A percentile compares a stretch with the other conserved stretches of the same genome.
phyloP scores from a whole-genome alignment of 176 grass and related monocot genomes.

The Oryza rufipogon region DNA sequence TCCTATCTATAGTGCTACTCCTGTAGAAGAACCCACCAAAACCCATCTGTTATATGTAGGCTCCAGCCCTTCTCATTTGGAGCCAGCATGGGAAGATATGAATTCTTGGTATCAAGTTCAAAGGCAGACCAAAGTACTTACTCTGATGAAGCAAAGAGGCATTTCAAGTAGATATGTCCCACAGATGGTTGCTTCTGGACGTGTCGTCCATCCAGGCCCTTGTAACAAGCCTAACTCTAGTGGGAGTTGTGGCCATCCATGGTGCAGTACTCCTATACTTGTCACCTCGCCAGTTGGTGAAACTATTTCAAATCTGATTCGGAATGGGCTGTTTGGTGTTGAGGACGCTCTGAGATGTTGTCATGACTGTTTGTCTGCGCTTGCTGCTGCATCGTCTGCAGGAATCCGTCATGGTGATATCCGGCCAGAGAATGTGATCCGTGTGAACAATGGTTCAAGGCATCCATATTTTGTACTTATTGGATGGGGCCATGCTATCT shows the following conservation, averaged over 20 bases:
- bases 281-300: conserved; percentile 84
- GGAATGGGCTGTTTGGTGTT: conserved; percentile 84
- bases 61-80: conserved; percentile 85
- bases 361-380: conserved; percentile 89
- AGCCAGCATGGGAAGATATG: conserved; percentile 94
- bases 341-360: conserved; percentile 96
- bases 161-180: conserved; percentile 89
- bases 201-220: conserved; percentile 63
- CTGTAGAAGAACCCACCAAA: conserved; percentile 69
- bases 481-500: conserved; percentile 96
- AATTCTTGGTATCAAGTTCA: conserved; percentile 95
- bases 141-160: conserved; percentile 83
- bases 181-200: conserved; percentile 73
- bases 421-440: conserved; percentile 86
- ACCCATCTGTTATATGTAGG: conserved; percentile 75
- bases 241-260: conserved; percentile 78
- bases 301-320: conserved; percentile 78
- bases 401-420: conserved; percentile 90
- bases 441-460: conserved; percentile 61
- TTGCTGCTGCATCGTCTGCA: conserved; percentile 71
- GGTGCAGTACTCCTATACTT: conserved; percentile 89
- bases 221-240: conserved; percentile 72
- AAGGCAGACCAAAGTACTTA: conserved; percentile 85
- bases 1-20: conserved; percentile 73
- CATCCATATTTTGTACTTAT: conserved; percentile 76